Evolutionary conservation across 2,329 filamentous ascomycete species (phyloP).

Genomic region (Onygenales sp.): DNA sequence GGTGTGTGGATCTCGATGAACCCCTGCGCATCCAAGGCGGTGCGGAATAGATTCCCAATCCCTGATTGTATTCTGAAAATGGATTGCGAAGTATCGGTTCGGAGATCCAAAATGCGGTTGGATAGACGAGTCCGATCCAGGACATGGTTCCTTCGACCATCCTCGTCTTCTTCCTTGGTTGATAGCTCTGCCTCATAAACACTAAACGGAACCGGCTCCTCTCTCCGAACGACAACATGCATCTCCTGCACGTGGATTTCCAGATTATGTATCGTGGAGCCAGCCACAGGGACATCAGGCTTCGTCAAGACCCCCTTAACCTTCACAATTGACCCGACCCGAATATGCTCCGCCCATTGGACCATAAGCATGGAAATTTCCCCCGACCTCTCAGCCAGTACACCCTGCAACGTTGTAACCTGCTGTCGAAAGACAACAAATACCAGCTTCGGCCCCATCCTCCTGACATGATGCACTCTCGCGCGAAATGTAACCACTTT

Average conservation of each 20-base stretch:
- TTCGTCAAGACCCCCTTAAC: constrained; percentile 64
- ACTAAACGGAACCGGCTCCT: constrained; percentile 57
- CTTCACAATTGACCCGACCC: constrained; percentile 67
- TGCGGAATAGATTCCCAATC: constrained; percentile 70
- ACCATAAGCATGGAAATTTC: constrained; percentile 65
- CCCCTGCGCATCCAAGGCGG: constrained; percentile 60
- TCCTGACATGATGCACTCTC: constrained; percentile 68
- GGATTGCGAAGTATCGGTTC: constrained; percentile 76
- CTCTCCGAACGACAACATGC: constrained; percentile 52
- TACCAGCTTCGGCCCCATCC: constrained; percentile 71
- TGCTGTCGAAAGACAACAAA: constrained; percentile 83
- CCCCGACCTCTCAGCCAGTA: constrained; percentile 55
- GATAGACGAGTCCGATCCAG: constrained; percentile 64
- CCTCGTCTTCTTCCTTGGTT: constrained; percentile 46
- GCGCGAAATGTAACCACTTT: constrained; percentile 58
- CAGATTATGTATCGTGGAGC: constrained; percentile 64
- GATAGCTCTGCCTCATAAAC: constrained; percentile 60
- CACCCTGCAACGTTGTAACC: constrained; percentile 73
- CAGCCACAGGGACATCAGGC: constrained; percentile 64
- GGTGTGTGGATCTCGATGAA: constrained; percentile 94
- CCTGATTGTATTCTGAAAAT: constrained; percentile 81
- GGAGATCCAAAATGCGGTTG: constrained; percentile 73
- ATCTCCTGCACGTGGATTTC: constrained; percentile 63
- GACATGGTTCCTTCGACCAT: constrained; percentile 52
- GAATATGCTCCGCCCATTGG: constrained; percentile 76